Conservation (phyloP, 139 green algal species). For the Microglena sp. region DNA sequence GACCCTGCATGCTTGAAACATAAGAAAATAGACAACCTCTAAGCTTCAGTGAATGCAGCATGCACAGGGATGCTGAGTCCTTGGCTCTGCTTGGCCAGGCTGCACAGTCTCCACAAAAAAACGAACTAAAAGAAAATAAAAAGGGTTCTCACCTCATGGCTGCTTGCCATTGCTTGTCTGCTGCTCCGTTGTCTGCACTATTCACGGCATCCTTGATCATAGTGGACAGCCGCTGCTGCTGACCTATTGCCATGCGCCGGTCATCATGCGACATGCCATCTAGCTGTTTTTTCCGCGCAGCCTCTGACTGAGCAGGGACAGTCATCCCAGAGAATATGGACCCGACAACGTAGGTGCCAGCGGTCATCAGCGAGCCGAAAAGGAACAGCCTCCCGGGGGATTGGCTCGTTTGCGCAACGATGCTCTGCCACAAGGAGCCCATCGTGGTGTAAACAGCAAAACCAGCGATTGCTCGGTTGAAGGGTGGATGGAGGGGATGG, state of each 20-base stretch:
- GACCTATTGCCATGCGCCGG: conserved; percentile 8
- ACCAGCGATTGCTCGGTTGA: too few species aligned
- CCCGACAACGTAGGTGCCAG: conserved; percentile 5
- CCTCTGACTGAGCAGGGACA: background rate
- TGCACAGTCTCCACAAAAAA: too few species aligned
- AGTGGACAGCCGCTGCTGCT: conserved; percentile 16
- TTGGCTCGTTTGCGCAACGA: conserved; percentile 14
- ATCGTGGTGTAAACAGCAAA: too few species aligned
- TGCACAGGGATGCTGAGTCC: too few species aligned
- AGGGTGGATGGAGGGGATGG: background rate
- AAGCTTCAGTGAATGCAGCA: too few species aligned
- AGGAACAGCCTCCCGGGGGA: conserved; percentile 3
- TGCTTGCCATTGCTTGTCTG: conserved; percentile 29
- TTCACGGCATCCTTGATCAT: conserved; percentile 27
- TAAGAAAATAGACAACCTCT: too few species aligned
- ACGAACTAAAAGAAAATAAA: too few species aligned
- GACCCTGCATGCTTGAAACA: too few species aligned
- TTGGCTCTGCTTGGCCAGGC: too few species aligned
- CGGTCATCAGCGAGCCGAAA: conserved; percentile 18
- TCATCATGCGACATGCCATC: conserved; percentile 21
- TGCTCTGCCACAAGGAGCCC: conserved; percentile 19
- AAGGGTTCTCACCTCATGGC: conserved; percentile 34
- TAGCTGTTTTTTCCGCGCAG: background rate
- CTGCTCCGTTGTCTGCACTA: too few species aligned
- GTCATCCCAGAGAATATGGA: conserved; percentile 12